phyloP scores from a whole-genome alignment of 2,329 filamentous ascomycete genomes.

The Drechslerella coelobrocha region DNA sequence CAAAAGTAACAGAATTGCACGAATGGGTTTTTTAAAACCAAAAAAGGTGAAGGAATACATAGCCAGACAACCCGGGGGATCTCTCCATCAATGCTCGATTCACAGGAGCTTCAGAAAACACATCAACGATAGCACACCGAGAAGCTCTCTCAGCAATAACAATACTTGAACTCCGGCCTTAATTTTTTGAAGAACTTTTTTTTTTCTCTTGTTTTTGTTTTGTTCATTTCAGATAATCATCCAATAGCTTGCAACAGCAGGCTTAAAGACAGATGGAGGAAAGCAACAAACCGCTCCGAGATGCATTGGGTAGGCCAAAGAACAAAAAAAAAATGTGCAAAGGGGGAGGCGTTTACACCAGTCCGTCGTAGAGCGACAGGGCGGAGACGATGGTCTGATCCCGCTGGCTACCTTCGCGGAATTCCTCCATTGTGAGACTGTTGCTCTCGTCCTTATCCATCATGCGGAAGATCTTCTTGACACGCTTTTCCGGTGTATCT shows the following conservation, averaged over 20 bases:
- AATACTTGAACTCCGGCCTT: constrained; percentile 25
- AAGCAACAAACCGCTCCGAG: constrained; percentile 34
- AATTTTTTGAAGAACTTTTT: constrained; percentile 11
- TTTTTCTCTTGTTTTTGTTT: constrained; percentile 22
- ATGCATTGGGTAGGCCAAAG: constrained; percentile 8
- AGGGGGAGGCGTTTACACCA: constrained; percentile 76
- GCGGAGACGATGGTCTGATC: constrained; percentile 99
- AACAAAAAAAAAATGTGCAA: not conserved
- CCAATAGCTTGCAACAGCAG: constrained; percentile 3
- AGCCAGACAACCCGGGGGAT: constrained; percentile 12
- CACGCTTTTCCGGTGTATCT: constrained; percentile 97
- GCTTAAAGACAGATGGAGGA: not conserved
- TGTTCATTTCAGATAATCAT: constrained; percentile 19
- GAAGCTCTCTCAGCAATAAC: constrained; percentile 12
- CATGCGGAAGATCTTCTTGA: constrained; percentile 98
- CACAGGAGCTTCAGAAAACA: not conserved
- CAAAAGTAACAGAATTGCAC: not conserved
- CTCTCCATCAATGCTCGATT: constrained; percentile 3
- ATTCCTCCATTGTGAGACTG: constrained; percentile 94
- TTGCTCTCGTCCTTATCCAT: constrained; percentile 99
- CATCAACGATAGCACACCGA: constrained; percentile 10
- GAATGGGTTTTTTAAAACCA: too few relatives aligned
- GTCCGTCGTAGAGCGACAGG: constrained; percentile 90
- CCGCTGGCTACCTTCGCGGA: constrained; percentile 98
- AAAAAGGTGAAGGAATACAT: not conserved